Evolutionary conservation across 495 filamentous ascomycete genomes (phyloP).

Genomic region (Xylaria cubensis): DNA sequence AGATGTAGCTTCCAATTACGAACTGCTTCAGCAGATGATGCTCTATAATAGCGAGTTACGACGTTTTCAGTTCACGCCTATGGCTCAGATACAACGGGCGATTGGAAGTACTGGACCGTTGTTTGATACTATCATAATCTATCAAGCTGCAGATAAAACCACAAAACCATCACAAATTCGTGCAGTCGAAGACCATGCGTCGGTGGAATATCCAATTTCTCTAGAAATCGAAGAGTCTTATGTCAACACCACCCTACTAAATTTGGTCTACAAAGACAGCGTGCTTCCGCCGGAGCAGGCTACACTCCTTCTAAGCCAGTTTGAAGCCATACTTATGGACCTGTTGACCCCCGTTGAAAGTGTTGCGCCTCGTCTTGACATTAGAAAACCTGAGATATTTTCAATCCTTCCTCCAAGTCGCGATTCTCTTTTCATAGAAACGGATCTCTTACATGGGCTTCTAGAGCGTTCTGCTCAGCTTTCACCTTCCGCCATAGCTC

Average conservation of each 20-base stretch:
- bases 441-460: constrained; percentile 66
- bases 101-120: constrained; percentile 64
- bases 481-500: constrained; percentile 57
- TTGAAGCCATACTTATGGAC: constrained; percentile 60
- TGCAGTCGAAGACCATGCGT: constrained; percentile 47
- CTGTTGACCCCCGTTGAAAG: constrained; percentile 49
- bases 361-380: constrained; percentile 32
- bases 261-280: constrained; percentile 66
- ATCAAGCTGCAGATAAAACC: constrained; percentile 54
- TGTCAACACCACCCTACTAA: constrained; percentile 56
- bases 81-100: constrained; percentile 71
- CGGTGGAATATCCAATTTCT: constrained; percentile 68
- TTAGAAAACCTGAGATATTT: constrained; percentile 45
- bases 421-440: constrained; percentile 49
- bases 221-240: constrained; percentile 69
- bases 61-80: constrained; percentile 71
- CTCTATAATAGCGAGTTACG: constrained; percentile 64
- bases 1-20: constrained; percentile 56
- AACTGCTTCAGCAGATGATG: constrained; percentile 65
- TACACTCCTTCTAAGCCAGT: constrained; percentile 63
- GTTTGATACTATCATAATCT: constrained; percentile 82
- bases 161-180: constrained; percentile 32
- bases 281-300: constrained; percentile 70
- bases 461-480: constrained; percentile 56
- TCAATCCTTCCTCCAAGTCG: constrained; percentile 62